Conservation (phyloP, 75 land plant species). For the Chamaecyparis obtusa region DNA sequence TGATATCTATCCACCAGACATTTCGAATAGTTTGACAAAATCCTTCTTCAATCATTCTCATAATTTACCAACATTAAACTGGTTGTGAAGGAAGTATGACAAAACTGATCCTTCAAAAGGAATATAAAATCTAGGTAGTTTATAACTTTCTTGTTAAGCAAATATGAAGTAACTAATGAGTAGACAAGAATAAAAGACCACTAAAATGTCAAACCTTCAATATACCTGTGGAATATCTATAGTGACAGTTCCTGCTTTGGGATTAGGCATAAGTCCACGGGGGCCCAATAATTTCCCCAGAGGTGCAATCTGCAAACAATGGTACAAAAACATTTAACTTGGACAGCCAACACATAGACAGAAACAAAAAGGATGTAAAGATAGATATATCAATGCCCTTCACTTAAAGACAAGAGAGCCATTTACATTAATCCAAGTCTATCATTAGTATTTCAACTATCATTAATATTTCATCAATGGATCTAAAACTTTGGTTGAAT, state of each 20-base stretch:
- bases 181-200: neutral
- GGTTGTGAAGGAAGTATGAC: neutral
- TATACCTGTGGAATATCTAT: slow-evolving; percentile 82
- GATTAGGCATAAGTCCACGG: slow-evolving; percentile 98
- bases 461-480: neutral
- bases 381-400: neutral
- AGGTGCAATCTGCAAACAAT: slow-evolving; percentile 74
- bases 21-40: neutral
- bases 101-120: neutral
- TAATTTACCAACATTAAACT: neutral
- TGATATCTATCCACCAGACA: neutral
- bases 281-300: slow-evolving; percentile 94
- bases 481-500: neutral
- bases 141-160: neutral
- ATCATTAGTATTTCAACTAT: neutral
- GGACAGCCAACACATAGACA: neutral
- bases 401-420: neutral
- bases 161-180: neutral
- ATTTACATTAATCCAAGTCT: neutral
- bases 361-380: neutral
- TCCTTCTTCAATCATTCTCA: neutral
- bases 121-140: neutral
- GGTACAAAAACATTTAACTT: neutral
- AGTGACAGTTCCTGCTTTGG: slow-evolving; percentile 96
- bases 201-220: neutral